Base-by-base conservation (phyloP, 73 alveolate genomes). In the Paraurostyla sp. region DNA sequence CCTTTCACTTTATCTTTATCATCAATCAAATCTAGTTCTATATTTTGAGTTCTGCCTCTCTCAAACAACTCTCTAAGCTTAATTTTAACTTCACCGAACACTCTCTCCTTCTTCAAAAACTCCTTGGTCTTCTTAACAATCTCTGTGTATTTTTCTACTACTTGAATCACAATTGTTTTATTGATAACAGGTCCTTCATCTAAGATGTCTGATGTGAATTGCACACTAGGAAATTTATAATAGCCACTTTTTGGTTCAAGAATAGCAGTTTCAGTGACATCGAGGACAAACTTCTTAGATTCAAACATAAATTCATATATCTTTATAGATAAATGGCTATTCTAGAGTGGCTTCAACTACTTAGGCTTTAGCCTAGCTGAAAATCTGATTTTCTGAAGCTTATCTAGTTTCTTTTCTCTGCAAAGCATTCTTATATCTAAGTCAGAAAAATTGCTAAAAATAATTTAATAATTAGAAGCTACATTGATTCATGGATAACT, bases 191-290 rank as follows among this genome's bases (percentile, higher is more conserved):
- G 32, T 16, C 83, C 91, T 7, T 65, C 95, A 27, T 89, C 95
- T 35, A 89, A 63, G 0, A 41, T 56, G 48, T 89, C 95, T 0
- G 95, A 46, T 32, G 87, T 89, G n/a, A 82, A 49, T 63, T 89
- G 76, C 1, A 80, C 58, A 7, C 57, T 50, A 42, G 83, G 92
- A 71, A 89, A 89, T 23, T 33, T 51, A 42, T 60, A 81, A 16
- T 1, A 52, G 3, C n/a, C 4, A 11, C 62, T 23, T 38, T 69
- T 69, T 6, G 29, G 43, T 7, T 69, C 84, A 11, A 41, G 23
- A 69, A 32, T 69, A n/a, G 84, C 40, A 4, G 7, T 6, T 4
- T 69, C 84, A 15, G 6, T 33, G 29, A 69, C n/a, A 38, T 69
- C 84, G 3, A 11, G 16, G 4, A 69, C 23, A 7, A 13, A 23